Percentiles rank a stretch among this genome's conserved stretches.
These are phyloP conservation scores for Trichoderma brevicompactum DNA, from an alignment of 2,329 filamentous ascomycete genomes.

Conservation along the genomic window DNA sequence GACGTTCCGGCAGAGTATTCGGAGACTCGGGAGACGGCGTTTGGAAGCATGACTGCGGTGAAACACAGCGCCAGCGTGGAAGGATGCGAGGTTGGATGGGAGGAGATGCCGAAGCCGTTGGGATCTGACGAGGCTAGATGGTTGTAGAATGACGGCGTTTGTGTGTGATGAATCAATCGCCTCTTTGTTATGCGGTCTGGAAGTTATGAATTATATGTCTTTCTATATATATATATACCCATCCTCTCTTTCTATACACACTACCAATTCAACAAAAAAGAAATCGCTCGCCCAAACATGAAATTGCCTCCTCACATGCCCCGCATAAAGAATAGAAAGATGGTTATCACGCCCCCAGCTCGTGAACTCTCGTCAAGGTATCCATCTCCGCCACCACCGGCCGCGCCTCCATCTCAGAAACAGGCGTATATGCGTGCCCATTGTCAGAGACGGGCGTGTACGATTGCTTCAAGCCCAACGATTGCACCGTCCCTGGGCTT, in stretches of 20 bases:
- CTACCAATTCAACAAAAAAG: too few species aligned
- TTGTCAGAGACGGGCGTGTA: not conserved
- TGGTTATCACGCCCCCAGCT: not conserved
- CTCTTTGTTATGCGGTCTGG: too few species aligned
- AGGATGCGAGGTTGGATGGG: constrained; percentile 52
- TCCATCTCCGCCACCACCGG: constrained; percentile 1
- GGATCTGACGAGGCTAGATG: constrained; percentile 53
- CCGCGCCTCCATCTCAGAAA: not conserved
- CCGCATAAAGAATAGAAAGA: not conserved
- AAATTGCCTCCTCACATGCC: too few species aligned
- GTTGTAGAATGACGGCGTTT: constrained; percentile 28
- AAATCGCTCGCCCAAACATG: too few species aligned
- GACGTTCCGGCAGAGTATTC: constrained; percentile 43
- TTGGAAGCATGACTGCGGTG: constrained; percentile 53
- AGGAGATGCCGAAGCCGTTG: constrained; percentile 54
- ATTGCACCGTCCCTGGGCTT: not conserved
- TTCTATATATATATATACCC: not conserved
- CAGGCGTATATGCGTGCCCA: not conserved
- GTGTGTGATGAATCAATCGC: too few species aligned
- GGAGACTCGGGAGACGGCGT: constrained; percentile 50
- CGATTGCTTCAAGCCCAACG: not conserved
- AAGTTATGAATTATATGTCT: too few species aligned
- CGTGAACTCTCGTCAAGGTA: not conserved
- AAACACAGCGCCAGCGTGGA: constrained; percentile 54
- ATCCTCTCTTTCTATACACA: not conserved